Conservation (phyloP, 2,329 filamentous ascomycete genomes). For the Xylogone sp. region DNA sequence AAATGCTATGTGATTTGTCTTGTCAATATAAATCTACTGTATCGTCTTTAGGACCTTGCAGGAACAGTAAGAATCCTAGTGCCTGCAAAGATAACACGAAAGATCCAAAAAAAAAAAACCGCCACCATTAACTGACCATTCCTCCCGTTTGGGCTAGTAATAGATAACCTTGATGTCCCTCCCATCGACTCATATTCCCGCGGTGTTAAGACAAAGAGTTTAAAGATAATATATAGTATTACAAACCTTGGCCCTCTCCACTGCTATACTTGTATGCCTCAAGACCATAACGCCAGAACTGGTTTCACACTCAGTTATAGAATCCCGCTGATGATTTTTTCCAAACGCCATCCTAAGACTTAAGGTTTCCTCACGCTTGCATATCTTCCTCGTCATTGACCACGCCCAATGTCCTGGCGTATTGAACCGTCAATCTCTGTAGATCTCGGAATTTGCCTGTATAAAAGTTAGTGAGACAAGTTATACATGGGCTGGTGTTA, state of each 20-base stretch:
- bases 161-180: neutral
- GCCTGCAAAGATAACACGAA: too few species aligned
- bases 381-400: conserved; percentile 24
- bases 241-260: neutral
- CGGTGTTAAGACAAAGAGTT: neutral
- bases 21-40: too few species aligned
- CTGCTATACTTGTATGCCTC: neutral
- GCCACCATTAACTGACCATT: too few species aligned
- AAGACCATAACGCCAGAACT: neutral
- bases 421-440: conserved; percentile 91
- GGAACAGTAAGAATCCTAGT: too few species aligned
- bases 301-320: neutral
- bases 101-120: too few species aligned
- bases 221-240: neutral
- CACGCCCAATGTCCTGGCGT: conserved; percentile 76
- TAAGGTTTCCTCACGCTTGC: neutral
- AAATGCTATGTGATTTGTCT: too few species aligned
- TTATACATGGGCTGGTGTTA: conserved; percentile 15
- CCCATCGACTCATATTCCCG: neutral
- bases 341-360: neutral
- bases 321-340: conserved; percentile 1
- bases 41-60: too few species aligned
- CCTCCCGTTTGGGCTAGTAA: neutral
- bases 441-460: conserved; percentile 92
- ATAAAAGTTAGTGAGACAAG: conserved; percentile 11